Base-by-base conservation (phyloP, 306 rosid species). In the Acacia acuminata region DNA sequence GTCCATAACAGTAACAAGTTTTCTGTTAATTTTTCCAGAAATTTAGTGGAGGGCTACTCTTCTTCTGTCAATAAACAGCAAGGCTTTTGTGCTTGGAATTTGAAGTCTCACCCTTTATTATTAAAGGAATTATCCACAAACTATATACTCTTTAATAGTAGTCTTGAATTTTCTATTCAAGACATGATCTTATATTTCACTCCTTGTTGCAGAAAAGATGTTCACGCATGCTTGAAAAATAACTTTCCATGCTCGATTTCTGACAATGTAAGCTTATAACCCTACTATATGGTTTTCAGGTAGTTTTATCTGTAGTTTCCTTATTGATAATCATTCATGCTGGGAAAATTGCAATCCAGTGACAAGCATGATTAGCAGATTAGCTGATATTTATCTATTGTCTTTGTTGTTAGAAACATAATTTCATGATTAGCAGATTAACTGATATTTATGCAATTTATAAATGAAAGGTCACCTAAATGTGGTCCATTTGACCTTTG, bases 11-110 rank as follows among this genome's bases (percentile, higher is more conserved):
- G 34, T 67, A 30, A 86, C 81, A 71, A 27, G 19, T 2, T 43
- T 76, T 88, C 74, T 76, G 36, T 70, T 67, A 7, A 19, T 66
- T 87, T 88, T 86, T 77, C n/a, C 96, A 95, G 99, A 85, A 95
- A 95, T 84, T 80, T 90, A 77, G 96, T 88, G 45, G 99, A 93
- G 87, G 87, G 97, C 87, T 93, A 91, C 90, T 88, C 98, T 68
- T 69, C 91, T 13, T 89, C 90, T 1, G 90, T 63, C 17, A 76
- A 91, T 65, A 80, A 78, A 83, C 56, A 43, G 99, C 93, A 92
- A 90, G 93, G 87, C 8, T 67, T 30, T 47, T 78, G 60, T 82
- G 17, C 75, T 77, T 70, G 58, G 77, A 87, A 81, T 71, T 68
- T 68, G 63, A 30, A 68, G 69, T 77, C 70, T 60, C 7, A 36